Evolutionary conservation across 257 asterid genomes (phyloP).

Genomic region (Lantana camara): DNA sequence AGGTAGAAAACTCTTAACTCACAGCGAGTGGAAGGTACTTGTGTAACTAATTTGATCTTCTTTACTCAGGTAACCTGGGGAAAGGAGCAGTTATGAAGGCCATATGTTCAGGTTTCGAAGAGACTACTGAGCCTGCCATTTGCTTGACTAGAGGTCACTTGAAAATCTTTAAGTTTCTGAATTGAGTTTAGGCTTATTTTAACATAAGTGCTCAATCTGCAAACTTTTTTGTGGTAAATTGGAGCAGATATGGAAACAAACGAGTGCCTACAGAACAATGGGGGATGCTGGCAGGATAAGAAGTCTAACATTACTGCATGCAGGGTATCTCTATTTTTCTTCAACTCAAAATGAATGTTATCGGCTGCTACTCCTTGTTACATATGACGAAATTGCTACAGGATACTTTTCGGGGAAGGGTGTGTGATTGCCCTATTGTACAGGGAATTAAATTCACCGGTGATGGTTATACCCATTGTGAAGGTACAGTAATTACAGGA

Average conservation of each 20-base stretch:
- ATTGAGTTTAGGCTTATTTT: not conserved
- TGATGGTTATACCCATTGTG: constrained; percentile 91
- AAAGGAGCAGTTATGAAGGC: constrained; percentile 59
- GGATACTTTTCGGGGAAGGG: constrained; percentile 97
- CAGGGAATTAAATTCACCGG: constrained; percentile 84
- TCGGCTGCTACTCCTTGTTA: constrained; percentile 11
- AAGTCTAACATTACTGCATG: constrained; percentile 83
- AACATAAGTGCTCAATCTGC: constrained; percentile 15
- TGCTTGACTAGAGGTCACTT: constrained; percentile 41
- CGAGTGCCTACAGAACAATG: constrained; percentile 83
- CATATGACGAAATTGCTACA: constrained; percentile 21
- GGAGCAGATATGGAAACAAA: constrained; percentile 84
- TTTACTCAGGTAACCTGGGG: constrained; percentile 46
- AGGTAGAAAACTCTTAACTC: constrained; percentile 35
- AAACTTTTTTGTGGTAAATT: constrained; percentile 13
- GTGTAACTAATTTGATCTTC: not conserved
- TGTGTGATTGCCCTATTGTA: constrained; percentile 87
- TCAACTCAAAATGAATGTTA: not conserved
- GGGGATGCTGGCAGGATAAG: constrained; percentile 97
- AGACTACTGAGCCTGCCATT: constrained; percentile 52
- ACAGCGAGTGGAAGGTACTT: constrained; percentile 6
- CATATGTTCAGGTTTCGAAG: constrained; percentile 52
- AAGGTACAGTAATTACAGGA: constrained; percentile 49
- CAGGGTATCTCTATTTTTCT: constrained; percentile 51
- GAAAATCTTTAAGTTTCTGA: not conserved